Evolutionary conservation across 1,284 basidiomycete species (phyloP), one percentile per base, ranked within the genome.

Genomic region (Trametes pubescens): DNA sequence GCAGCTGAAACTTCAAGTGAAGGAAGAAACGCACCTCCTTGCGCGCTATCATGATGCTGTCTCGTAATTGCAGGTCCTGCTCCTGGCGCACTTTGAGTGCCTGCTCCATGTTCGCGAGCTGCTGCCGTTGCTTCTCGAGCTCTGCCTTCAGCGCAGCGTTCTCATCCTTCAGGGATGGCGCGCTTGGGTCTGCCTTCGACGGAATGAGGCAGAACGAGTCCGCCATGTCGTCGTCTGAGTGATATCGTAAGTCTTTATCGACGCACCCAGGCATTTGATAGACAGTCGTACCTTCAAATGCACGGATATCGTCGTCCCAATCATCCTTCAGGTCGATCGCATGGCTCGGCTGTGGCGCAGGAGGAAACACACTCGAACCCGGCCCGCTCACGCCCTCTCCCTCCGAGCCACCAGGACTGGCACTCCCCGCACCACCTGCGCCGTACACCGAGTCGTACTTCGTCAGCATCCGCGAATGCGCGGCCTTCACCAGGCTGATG

Each of bases 121-220:
- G 83, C 67, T 81, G 83, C 72, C 85, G 83, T 75, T 86, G 78
- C 6, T 77, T 75, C 32, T 86, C 85, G 7, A 90, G 70, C 66
- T 92, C 86, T 10, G 78, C 74, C 72, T 84, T 91, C 11, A 93
- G 81, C 2, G 78, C 69, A 0, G 76, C 74, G 67, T 93, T 93
- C 73, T 93, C 91, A 70, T 82, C 85, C 74, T 84, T 86, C 32
- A 92, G 77, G 0, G 76, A 75, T n/a, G 78, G 75, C 11, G 80
- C 73, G 29, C 83, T 79, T 10, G 83, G 73, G 57, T 88, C 87
- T 34, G 82, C 76, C 38, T 83, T 85, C 1, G 85, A 84, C 0
- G 91, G 88, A 51, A 93, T 84, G 38, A 93, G 74, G 68, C 83
- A 91, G 73, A 93, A 93, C 0, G 91, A 92, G 69, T 91, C 91